Conservation (phyloP, 106 monocot genomes). For the Dactylorhiza incarnata region DNA sequence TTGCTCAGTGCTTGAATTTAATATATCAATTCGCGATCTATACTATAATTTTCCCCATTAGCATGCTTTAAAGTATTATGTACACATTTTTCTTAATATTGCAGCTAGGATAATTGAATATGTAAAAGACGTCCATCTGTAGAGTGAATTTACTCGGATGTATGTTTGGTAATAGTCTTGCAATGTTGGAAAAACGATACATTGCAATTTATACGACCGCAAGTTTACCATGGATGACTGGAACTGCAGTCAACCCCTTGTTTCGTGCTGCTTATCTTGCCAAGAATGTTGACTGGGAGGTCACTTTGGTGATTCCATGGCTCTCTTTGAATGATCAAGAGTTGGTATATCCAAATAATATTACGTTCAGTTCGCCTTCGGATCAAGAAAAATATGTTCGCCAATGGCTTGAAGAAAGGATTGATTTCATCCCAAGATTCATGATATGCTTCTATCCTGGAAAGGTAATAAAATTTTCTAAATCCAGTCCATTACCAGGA, state of each 20-base stretch:
- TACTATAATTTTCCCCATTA: background rate
- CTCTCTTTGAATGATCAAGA: slow-evolving; percentile 69
- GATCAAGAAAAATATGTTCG: slow-evolving; percentile 70
- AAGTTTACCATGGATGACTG: slow-evolving; percentile 95
- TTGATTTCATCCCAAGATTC: slow-evolving; percentile 35
- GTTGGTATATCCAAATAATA: slow-evolving; percentile 68
- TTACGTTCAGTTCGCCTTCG: slow-evolving; percentile 45
- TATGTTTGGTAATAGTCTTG: background rate
- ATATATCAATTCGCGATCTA: background rate
- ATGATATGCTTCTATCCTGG: slow-evolving; percentile 65
- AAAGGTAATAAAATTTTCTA: slow-evolving; percentile 38
- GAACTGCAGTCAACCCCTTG: slow-evolving; percentile 81
- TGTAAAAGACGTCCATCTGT: background rate
- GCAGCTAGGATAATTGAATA: background rate
- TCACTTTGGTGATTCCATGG: slow-evolving; percentile 82
- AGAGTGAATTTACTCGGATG: background rate
- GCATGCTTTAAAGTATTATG: background rate
- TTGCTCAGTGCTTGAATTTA: background rate
- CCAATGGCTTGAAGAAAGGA: slow-evolving; percentile 57
- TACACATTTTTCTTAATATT: background rate
- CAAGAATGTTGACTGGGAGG: slow-evolving; percentile 39
- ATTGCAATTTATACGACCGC: slow-evolving; percentile 91
- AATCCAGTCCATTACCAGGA: too few species aligned
- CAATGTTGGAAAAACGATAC: slow-evolving; percentile 36
- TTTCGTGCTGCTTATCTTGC: slow-evolving; percentile 87